Evolutionary conservation across 2,329 filamentous ascomycete species (phyloP), one percentile per base, ranked within the genome.

Genomic region (Exophiala alcalophila): DNA sequence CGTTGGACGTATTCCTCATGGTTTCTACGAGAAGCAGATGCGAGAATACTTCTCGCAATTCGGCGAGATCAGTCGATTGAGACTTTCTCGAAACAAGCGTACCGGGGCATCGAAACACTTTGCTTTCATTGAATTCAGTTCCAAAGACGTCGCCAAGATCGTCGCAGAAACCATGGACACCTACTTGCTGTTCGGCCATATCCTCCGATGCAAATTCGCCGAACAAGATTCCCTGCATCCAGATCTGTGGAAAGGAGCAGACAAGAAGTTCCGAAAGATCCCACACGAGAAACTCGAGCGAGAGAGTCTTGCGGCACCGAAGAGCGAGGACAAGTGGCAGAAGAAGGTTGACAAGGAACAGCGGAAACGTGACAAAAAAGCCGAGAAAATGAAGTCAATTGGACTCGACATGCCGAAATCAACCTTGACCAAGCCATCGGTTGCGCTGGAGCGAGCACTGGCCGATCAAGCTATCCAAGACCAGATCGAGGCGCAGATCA

Each of bases 1-100:
- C 68, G 76, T 98, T 59, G 89, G 77, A 41, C 87, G 89, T 53
- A 83, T 95, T 47, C 90, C 90, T 26, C 87, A 92, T 68, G 86
- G 92, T 69, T 98, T 98, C 79, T 97, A 91, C 74, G 92, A 98
- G 70, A 80, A 89, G 59, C 85, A 97, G 69, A 94, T 98, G 84
- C 81, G 80, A 57, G 81, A 83, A 53, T 98, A 97, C 73, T 94
- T 97, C 62, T 78, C 81, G 40, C 92, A 98, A 66, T 98, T 98
- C 57, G 92, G 92, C 56, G 73, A 79, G 10, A 88, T 98, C 58
- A 78, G 73, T 38, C 81, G 73, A 42, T 75, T 96, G 44, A 83
- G 91, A 51, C 76, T 98, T 30, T 92, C 89, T 19, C 84, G 92
- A 58, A 97, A 95, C 74, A 88, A 86, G 67, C 84, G 84, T 65